These are phyloP conservation scores for Tricholoma bakamatsutake DNA, from an alignment of 768 basidiomycete species.

Conservation along the genomic window DNA sequence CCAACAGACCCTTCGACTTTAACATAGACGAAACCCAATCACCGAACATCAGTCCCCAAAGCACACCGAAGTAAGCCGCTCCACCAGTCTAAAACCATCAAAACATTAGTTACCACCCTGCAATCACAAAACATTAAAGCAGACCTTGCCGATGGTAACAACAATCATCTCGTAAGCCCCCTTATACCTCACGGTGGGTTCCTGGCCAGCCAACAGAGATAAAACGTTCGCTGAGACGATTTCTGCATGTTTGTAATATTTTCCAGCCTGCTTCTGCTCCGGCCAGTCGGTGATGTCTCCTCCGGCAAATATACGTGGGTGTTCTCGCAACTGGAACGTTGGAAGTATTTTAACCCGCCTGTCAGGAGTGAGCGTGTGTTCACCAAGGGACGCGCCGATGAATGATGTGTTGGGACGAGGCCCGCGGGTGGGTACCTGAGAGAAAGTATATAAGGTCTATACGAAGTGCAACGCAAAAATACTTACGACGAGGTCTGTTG, in stretches of 20 bases:
- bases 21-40: constrained; percentile 33
- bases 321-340: constrained; percentile 47
- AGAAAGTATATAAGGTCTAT: background rate
- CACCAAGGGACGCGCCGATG: constrained; percentile 33
- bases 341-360: constrained; percentile 47
- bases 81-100: constrained; percentile 33
- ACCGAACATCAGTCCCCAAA: constrained; percentile 44
- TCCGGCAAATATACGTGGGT: constrained; percentile 54
- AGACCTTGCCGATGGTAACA: constrained; percentile 54
- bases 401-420: constrained; percentile 49
- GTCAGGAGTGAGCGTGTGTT: constrained; percentile 28
- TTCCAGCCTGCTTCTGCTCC: constrained; percentile 55
- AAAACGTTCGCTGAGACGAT: constrained; percentile 47
- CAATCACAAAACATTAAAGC: background rate
- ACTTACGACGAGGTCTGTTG: constrained; percentile 56
- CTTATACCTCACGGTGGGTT: constrained; percentile 33
- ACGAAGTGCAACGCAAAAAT: background rate
- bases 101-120: constrained; percentile 1
- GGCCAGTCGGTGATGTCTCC: constrained; percentile 61
- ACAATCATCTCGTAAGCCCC: constrained; percentile 48
- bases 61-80: constrained; percentile 33
- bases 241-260: constrained; percentile 37
- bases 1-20: constrained; percentile 34
- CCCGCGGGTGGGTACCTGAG: constrained; percentile 33
- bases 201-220: constrained; percentile 31